Conservation (phyloP, 176 grass and related monocot genomes). For the Secale cereale region DNA sequence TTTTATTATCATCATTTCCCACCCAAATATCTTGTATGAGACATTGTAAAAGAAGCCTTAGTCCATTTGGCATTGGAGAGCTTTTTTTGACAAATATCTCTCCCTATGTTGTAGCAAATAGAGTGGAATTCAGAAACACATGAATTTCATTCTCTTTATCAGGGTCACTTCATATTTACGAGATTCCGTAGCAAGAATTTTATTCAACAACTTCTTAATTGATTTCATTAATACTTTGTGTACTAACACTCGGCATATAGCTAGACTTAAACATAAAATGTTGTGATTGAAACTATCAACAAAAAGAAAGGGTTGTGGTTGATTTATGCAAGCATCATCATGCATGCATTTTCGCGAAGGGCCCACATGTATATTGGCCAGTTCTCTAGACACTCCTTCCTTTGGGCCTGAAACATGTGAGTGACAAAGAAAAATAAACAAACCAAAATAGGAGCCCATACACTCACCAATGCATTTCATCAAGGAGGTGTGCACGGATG, state of each 20-base stretch:
- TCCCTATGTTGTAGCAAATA: background rate
- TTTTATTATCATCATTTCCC: background rate
- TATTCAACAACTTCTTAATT: background rate
- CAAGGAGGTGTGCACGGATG: background rate
- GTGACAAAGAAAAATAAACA: background rate
- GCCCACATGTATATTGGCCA: background rate
- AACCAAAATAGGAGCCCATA: background rate
- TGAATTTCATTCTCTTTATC: background rate
- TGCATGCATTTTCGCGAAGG: background rate
- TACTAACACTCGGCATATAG: slow-evolving; percentile 35
- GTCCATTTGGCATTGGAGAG: background rate
- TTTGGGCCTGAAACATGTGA: background rate
- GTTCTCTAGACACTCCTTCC: background rate
- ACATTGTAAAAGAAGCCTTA: background rate
- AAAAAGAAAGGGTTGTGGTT: background rate
- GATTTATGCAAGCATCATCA: background rate
- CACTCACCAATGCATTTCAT: background rate
- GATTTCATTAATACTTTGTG: background rate
- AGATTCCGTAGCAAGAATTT: background rate
- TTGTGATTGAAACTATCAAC: background rate
- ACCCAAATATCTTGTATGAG: background rate
- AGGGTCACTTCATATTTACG: background rate
- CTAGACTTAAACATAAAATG: background rate
- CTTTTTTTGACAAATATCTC: background rate
- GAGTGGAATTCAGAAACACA: background rate